Percentiles rank a stretch among this genome's conserved stretches.
phyloP scores from a whole-genome alignment of 2,329 filamentous ascomycete genomes.

The Hymenoscyphus occultus region DNA sequence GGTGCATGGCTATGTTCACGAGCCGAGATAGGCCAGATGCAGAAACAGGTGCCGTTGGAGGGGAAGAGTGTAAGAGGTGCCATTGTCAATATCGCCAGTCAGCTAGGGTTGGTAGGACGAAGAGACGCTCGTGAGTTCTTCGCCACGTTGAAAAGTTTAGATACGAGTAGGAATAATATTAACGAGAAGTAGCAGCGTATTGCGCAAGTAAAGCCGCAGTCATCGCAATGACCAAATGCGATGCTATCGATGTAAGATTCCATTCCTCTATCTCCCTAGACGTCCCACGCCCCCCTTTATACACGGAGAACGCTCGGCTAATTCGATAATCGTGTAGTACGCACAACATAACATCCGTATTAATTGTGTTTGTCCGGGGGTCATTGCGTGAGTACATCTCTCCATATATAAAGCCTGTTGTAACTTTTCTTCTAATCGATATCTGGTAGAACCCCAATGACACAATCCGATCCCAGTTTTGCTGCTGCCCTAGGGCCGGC shows the following conservation, averaged over 20 bases:
- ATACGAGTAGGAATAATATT: neutral
- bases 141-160: neutral
- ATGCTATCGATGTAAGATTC: constrained; percentile 44
- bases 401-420: no score
- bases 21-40: constrained; percentile 44
- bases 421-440: neutral
- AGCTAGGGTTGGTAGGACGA: constrained; percentile 43
- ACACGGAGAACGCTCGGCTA: neutral
- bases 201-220: constrained; percentile 47
- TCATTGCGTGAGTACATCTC: constrained; percentile 39
- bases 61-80: constrained; percentile 44
- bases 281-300: neutral
- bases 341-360: constrained; percentile 44
- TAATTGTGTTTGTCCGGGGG: constrained; percentile 47
- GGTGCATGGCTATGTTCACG: constrained; percentile 46
- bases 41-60: constrained; percentile 41
- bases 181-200: constrained; percentile 40
- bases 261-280: constrained; percentile 13
- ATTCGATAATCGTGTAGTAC: constrained; percentile 36
- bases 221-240: constrained; percentile 45
- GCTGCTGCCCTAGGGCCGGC: constrained; percentile 31
- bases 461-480: constrained; percentile 37
- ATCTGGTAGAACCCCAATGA: constrained; percentile 41
- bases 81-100: constrained; percentile 46
- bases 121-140: constrained; percentile 40